Conservation (phyloP, 2,329 filamentous ascomycete genomes). For the Dactylellina parvicollis region DNA sequence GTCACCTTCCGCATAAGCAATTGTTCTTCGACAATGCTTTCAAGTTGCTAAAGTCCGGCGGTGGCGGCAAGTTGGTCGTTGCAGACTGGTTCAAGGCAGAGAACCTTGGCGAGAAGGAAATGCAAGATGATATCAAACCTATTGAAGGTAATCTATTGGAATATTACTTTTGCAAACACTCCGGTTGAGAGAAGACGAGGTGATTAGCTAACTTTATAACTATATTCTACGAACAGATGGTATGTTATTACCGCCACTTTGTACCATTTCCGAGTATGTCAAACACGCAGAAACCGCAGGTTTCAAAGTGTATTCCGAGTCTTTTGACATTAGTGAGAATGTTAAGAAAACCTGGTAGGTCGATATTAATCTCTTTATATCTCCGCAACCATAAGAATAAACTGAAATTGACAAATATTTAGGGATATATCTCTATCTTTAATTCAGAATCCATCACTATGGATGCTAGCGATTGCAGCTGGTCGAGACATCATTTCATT, state of each 20-base stretch:
- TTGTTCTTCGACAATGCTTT: conserved; percentile 69
- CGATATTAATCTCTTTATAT: not conserved
- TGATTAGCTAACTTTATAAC: not conserved
- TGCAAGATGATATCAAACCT: conserved; percentile 68
- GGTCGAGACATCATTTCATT: conserved; percentile 71
- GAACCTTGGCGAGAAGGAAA: conserved; percentile 63
- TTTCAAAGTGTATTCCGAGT: conserved; percentile 63
- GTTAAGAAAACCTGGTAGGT: conserved; percentile 70
- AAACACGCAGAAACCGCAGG: conserved; percentile 65
- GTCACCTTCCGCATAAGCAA: conserved; percentile 70
- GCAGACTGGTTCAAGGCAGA: conserved; percentile 72
- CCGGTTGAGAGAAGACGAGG: not conserved
- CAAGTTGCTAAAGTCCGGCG: conserved; percentile 63
- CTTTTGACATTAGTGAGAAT: conserved; percentile 69
- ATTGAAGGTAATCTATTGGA: conserved; percentile 65
- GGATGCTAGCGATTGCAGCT: conserved; percentile 71
- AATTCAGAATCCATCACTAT: conserved; percentile 70
- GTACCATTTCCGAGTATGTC: conserved; percentile 67
- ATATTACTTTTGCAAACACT: not conserved
- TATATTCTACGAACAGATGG: conserved; percentile 63
- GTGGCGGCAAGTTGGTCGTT: conserved; percentile 68
- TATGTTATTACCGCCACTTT: conserved; percentile 70
- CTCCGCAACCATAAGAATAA: too few relatives aligned
- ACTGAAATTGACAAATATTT: not conserved
- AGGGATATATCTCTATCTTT: conserved; percentile 73